Evolutionary conservation across 2,329 filamentous ascomycete species (phyloP).

Genomic region (Macrophomina phaseolina): DNA sequence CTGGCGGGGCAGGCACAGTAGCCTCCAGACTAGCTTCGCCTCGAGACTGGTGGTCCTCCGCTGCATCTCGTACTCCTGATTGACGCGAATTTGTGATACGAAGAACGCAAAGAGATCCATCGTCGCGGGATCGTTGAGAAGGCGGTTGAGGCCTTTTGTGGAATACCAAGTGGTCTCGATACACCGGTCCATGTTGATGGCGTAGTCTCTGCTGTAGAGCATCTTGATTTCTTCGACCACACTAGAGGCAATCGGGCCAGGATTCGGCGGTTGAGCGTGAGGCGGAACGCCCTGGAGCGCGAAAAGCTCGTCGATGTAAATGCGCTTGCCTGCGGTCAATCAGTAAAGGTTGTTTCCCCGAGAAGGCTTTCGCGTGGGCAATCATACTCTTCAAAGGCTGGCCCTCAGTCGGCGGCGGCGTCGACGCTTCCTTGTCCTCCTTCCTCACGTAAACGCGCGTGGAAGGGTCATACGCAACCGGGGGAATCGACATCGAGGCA

Average conservation of each 20-base stretch:
- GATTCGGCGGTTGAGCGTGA: conserved; percentile 43
- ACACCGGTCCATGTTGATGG: conserved; percentile 73
- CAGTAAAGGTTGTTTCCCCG: neutral
- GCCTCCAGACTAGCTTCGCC: conserved; percentile 65
- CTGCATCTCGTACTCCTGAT: conserved; percentile 24
- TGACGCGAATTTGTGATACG: conserved; percentile 48
- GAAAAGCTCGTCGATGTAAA: conserved; percentile 77
- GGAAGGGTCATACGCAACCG: conserved; percentile 26
- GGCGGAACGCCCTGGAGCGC: conserved; percentile 65
- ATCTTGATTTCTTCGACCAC: conserved; percentile 71
- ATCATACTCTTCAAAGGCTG: conserved; percentile 40
- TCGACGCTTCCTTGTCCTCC: conserved; percentile 31
- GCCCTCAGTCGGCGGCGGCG: conserved; percentile 31
- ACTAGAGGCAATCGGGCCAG: conserved; percentile 45
- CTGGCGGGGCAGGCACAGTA: conserved; percentile 60
- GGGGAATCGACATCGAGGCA: conserved; percentile 32
- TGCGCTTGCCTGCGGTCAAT: conserved; percentile 20
- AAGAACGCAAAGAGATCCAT: conserved; percentile 72
- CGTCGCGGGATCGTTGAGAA: conserved; percentile 63
- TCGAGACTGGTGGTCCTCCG: conserved; percentile 56
- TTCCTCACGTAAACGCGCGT: conserved; percentile 21
- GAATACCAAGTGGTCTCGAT: conserved; percentile 86
- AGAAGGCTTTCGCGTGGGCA: too few species aligned
- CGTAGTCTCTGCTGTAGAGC: conserved; percentile 78
- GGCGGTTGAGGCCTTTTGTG: conserved; percentile 56